Evolutionary conservation across 2,329 filamentous ascomycete species (phyloP).

Genomic region (Sarocladiaceae sp.): DNA sequence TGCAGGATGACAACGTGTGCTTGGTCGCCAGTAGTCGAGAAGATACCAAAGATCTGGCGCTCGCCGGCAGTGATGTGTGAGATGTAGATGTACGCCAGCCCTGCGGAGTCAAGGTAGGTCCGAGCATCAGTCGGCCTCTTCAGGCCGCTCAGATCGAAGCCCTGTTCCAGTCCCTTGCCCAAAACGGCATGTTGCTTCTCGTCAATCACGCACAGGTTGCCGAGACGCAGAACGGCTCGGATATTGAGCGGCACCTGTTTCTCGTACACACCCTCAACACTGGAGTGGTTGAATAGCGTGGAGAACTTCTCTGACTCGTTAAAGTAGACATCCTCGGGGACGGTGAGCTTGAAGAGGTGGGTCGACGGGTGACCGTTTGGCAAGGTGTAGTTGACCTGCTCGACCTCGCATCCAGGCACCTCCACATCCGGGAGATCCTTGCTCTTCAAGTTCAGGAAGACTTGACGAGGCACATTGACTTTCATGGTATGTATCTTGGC

Average conservation of each 20-base stretch:
- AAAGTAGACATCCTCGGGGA: conserved; percentile 84
- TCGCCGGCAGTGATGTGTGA: conserved; percentile 92
- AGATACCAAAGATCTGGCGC: conserved; percentile 87
- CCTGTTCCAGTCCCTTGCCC: conserved; percentile 86
- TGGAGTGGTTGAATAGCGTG: conserved; percentile 82
- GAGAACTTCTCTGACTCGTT: conserved; percentile 79
- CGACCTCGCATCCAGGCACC: conserved; percentile 78
- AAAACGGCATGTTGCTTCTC: conserved; percentile 85
- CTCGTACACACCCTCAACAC: conserved; percentile 96
- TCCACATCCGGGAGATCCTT: conserved; percentile 85
- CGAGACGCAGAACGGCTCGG: conserved; percentile 82
- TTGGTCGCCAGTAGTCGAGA: conserved; percentile 76
- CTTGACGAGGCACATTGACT: conserved; percentile 79
- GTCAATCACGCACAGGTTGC: conserved; percentile 90
- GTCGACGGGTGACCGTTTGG: conserved; percentile 93
- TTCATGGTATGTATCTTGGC: conserved; percentile 85
- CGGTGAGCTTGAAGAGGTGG: conserved; percentile 89
- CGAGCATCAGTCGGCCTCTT: conserved; percentile 59
- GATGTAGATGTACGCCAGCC: conserved; percentile 81
- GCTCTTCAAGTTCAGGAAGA: conserved; percentile 89
- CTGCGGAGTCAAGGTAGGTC: conserved; percentile 70
- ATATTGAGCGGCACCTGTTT: conserved; percentile 84
- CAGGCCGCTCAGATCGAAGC: conserved; percentile 80
- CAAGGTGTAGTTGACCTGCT: conserved; percentile 89
- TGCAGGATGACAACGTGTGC: conserved; percentile 89